These are phyloP conservation scores for Albifimbria verrucaria DNA, from an alignment of 2,329 filamentous ascomycete genomes.

Conservation along the genomic window DNA sequence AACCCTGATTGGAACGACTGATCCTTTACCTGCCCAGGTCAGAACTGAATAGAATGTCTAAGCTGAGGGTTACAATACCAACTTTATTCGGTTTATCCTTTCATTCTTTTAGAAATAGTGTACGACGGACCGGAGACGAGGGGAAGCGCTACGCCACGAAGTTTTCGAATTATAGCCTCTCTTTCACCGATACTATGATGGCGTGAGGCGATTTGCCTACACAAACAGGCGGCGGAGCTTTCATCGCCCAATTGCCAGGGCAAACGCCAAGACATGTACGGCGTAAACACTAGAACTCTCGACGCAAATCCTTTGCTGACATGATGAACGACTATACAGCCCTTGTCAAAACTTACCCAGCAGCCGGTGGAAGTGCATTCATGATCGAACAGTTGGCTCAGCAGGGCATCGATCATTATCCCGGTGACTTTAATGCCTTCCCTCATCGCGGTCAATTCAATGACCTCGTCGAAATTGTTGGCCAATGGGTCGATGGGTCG, in stretches of 20 bases:
- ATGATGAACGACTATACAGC: not conserved
- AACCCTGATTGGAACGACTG: not conserved
- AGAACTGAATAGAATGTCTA: not conserved
- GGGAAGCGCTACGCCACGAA: constrained; percentile 37
- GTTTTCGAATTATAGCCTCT: constrained; percentile 39
- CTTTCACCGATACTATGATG: constrained; percentile 22
- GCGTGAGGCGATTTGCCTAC: not conserved
- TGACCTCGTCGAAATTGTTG: constrained; percentile 16
- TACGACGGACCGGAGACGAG: constrained; percentile 41
- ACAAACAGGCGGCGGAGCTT: not conserved
- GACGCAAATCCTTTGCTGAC: not conserved
- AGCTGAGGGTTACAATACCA: not conserved
- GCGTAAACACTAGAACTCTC: not conserved
- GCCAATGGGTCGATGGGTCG: constrained; percentile 17
- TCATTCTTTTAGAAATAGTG: constrained; percentile 41
- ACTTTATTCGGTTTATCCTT: constrained; percentile 22
- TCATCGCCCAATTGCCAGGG: not conserved
- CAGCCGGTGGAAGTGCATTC: constrained; percentile 34
- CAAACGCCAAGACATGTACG: not conserved
- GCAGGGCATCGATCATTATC: constrained; percentile 27
- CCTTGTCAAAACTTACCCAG: constrained; percentile 5
- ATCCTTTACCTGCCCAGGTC: not conserved
- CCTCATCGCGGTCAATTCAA: constrained; percentile 15
- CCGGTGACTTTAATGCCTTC: constrained; percentile 10
- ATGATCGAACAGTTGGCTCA: constrained; percentile 55